These are phyloP conservation scores for Acanthochlamys bracteata DNA, from an alignment of 106 monocot species.

Conservation along the genomic window DNA sequence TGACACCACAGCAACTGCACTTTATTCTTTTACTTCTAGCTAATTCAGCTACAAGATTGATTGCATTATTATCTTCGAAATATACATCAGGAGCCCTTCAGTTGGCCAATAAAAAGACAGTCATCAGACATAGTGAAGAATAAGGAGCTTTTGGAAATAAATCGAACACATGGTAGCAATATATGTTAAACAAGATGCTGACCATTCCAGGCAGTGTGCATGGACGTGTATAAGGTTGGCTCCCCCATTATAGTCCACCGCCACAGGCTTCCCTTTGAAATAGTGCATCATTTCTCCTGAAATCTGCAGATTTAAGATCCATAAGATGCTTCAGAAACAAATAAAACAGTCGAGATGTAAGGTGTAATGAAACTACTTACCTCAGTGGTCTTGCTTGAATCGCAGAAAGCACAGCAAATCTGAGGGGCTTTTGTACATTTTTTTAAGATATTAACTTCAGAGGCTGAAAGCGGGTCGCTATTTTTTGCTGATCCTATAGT, in stretches of 20 bases:
- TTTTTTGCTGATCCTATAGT: too few species aligned
- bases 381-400: conserved; percentile 46
- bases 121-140: conserved; percentile 1
- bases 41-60: conserved; percentile 70
- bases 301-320: conserved; percentile 32
- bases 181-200: not conserved
- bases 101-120: too few species aligned
- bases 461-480: too few species aligned
- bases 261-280: conserved; percentile 63
- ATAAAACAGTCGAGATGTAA: not conserved
- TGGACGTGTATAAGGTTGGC: conserved; percentile 64
- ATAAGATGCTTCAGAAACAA: not conserved
- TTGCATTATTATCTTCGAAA: conserved; percentile 62
- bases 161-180: not conserved
- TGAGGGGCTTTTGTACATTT: conserved; percentile 1
- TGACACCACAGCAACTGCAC: conserved; percentile 77
- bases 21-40: conserved; percentile 84
- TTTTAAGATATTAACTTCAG: too few species aligned
- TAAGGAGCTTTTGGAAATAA: not conserved
- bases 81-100: conserved; percentile 96
- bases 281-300: conserved; percentile 93
- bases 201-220: conserved; percentile 93
- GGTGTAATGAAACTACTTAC: conserved; percentile 21
- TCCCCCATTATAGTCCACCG: conserved; percentile 46
- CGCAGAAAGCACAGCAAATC: conserved; percentile 77